Evolutionary conservation across 2,329 filamentous ascomycete species (phyloP).

Genomic region (Trichoderma koningii): DNA sequence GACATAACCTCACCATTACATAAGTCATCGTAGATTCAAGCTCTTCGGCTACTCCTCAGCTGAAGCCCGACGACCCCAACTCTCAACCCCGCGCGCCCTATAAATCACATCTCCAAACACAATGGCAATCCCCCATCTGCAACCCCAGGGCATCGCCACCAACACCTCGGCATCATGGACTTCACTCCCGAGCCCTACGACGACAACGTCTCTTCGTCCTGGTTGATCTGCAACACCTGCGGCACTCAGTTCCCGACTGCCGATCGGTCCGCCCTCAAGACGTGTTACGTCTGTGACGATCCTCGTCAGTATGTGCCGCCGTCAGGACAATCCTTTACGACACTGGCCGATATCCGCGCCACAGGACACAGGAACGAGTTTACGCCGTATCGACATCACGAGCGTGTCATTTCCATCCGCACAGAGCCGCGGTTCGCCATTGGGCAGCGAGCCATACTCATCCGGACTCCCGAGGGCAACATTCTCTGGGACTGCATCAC

Average conservation of each 20-base stretch:
- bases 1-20: not conserved
- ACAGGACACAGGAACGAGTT: constrained; percentile 56
- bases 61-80: constrained; percentile 7
- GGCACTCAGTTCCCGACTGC: constrained; percentile 63
- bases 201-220: constrained; percentile 6
- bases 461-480: constrained; percentile 67
- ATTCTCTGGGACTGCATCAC: constrained; percentile 79
- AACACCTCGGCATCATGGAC: constrained; percentile 20
- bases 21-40: not conserved
- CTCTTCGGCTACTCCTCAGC: not conserved
- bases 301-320: constrained; percentile 68
- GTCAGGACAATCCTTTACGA: constrained; percentile 63
- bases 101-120: not conserved
- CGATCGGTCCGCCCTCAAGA: constrained; percentile 50
- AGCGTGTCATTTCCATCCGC: constrained; percentile 49
- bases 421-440: constrained; percentile 67
- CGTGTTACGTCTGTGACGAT: constrained; percentile 73
- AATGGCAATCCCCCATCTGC: no score
- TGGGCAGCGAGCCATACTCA: constrained; percentile 71
- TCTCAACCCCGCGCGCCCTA: constrained; percentile 22
- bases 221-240: constrained; percentile 66
- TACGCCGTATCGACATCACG: constrained; percentile 48
- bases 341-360: constrained; percentile 45
- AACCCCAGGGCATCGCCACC: not conserved
- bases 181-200: constrained; percentile 28